A percentile compares a stretch with the other conserved stretches of the same genome.
Evolutionary conservation across 371 early-diverging fungal genomes (phyloP).

Genomic region (Mucor sp.): DNA sequence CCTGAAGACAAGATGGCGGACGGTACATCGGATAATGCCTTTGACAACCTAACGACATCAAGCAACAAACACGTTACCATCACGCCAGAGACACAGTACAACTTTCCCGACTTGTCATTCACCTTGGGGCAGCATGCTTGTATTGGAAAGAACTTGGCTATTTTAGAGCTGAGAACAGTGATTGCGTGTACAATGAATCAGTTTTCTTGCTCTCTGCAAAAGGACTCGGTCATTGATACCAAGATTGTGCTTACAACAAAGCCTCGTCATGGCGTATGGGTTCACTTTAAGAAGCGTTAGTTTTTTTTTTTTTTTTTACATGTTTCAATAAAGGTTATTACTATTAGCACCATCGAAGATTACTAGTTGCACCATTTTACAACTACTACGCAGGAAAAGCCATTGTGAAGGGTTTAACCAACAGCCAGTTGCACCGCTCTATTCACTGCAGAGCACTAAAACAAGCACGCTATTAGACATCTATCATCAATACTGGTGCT

Average conservation of each 20-base stretch:
- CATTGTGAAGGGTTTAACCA: no score
- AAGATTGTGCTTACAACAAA: constrained; percentile 49
- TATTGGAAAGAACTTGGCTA: constrained; percentile 49
- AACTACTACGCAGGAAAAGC: no score
- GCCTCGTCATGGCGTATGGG: constrained; percentile 49
- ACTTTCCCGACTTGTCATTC: constrained; percentile 51
- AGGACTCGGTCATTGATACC: constrained; percentile 41
- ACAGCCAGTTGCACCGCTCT: no score
- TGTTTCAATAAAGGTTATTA: no score
- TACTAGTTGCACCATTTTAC: no score
- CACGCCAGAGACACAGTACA: constrained; percentile 36
- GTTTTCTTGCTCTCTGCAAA: constrained; percentile 31
- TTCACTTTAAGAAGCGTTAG: constrained; percentile 28
- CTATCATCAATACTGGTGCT: no score
- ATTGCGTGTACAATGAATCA: constrained; percentile 48
- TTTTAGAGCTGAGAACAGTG: constrained; percentile 43
- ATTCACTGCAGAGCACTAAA: no score
- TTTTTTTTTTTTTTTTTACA: no score
- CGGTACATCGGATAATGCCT: neutral
- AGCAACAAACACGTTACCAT: neutral
- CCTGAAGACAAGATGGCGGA: constrained; percentile 13
- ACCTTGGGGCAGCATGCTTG: constrained; percentile 50
- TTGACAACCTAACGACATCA: constrained; percentile 18
- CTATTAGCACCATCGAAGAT: no score
- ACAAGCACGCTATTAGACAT: no score